Percentiles rank a stretch among this genome's conserved stretches.
These are phyloP conservation scores for Scheffersomyces segobiensis DNA, from an alignment of 1,139 yeast species.

Conservation along the genomic window DNA sequence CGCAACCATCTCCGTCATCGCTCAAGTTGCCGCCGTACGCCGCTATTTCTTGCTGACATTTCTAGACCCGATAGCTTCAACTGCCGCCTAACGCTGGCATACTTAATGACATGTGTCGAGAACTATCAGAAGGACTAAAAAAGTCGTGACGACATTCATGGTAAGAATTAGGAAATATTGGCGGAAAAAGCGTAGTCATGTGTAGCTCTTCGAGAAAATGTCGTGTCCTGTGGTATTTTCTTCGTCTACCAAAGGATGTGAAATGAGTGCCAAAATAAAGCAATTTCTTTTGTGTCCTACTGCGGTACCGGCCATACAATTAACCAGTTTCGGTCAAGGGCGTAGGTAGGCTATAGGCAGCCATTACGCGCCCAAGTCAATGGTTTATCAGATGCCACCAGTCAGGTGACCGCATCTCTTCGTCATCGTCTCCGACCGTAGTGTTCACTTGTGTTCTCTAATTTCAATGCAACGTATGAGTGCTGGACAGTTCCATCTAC, in stretches of 20 bases:
- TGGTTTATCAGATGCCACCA: not conserved
- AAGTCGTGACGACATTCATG: not conserved
- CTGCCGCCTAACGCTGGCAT: not conserved
- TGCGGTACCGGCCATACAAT: not conserved
- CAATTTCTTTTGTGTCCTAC: not conserved
- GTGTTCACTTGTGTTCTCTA: not conserved
- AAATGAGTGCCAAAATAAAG: not conserved
- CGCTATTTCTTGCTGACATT: no score
- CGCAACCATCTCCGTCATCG: not conserved
- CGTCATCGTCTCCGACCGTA: not conserved
- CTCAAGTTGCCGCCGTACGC: not conserved
- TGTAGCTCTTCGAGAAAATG: not conserved
- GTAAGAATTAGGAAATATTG: not conserved
- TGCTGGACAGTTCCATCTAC: not conserved
- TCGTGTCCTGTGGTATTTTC: not conserved
- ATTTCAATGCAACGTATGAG: not conserved
- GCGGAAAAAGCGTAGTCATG: not conserved
- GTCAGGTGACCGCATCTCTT: not conserved
- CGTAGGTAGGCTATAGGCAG: not conserved
- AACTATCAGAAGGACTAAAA: not conserved
- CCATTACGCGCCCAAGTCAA: no score
- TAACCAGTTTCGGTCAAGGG: not conserved
- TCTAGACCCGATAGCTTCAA: not conserved
- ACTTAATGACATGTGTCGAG: not conserved
- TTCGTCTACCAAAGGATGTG: not conserved